Evolutionary conservation across 2,329 filamentous ascomycete genomes (phyloP).

Genomic region (Neofusicoccum umdonicola): DNA sequence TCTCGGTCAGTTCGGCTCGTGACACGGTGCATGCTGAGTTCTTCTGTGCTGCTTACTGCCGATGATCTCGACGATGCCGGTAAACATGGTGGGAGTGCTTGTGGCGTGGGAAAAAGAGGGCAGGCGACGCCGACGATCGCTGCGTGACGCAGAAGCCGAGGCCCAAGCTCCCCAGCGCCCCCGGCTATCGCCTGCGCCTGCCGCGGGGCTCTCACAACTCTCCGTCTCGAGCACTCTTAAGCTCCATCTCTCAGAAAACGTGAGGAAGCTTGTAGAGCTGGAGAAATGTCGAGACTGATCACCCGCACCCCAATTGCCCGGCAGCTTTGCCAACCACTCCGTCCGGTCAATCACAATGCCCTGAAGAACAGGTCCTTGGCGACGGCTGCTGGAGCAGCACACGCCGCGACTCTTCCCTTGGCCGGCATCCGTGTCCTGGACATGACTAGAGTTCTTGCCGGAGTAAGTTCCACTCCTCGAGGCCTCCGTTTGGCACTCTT

Average conservation of each 20-base stretch:
- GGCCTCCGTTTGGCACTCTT: background rate
- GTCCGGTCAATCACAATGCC: background rate
- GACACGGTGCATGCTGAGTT: background rate
- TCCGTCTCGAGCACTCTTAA: background rate
- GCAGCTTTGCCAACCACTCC: background rate
- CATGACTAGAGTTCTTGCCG: constrained; percentile 93
- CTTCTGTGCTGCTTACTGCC: constrained; percentile 67
- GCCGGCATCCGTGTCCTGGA: constrained; percentile 87
- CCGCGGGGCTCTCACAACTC: background rate
- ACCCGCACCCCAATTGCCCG: background rate
- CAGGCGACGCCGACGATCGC: background rate
- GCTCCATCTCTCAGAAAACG: background rate
- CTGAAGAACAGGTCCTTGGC: background rate
- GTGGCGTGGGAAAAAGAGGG: constrained; percentile 2
- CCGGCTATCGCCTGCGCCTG: background rate
- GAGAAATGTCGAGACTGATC: background rate
- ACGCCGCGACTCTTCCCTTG: constrained; percentile 61
- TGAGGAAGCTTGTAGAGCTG: background rate
- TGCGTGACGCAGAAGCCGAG: constrained; percentile 1
- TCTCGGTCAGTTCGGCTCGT: constrained; percentile 28
- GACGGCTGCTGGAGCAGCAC: constrained; percentile 10
- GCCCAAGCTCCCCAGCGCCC: background rate
- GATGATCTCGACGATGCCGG: constrained; percentile 65
- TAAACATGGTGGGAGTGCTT: constrained; percentile 69
- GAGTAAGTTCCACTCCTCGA: constrained; percentile 57